Conservation (phyloP, 2,329 filamentous ascomycete species). For the Colletotrichum graminicola region DNA sequence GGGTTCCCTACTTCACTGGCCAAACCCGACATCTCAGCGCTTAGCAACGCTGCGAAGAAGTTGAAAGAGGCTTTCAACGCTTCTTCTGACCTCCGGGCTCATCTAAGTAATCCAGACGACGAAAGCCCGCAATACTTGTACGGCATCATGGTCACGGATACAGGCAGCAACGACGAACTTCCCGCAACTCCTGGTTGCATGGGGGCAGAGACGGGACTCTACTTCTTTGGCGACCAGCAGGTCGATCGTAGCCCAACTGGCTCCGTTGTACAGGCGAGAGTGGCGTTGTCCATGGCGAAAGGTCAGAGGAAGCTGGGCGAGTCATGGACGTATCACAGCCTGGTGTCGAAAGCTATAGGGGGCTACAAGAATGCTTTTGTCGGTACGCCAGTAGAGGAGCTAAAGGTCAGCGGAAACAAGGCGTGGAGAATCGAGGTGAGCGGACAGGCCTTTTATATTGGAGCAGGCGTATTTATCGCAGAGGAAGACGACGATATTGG, state of each 20-base stretch:
- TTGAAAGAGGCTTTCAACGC: constrained; percentile 47
- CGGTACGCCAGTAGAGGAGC: constrained; percentile 26
- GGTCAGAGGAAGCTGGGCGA: constrained; percentile 10
- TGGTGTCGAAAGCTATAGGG: constrained; percentile 24
- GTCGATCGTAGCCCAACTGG: constrained; percentile 49
- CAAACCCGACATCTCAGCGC: constrained; percentile 47
- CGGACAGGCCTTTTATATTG: constrained; percentile 25
- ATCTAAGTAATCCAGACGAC: constrained; percentile 46
- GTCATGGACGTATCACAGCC: constrained; percentile 29
- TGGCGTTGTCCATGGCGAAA: constrained; percentile 23
- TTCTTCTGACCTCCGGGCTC: constrained; percentile 43
- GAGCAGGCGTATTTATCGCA: constrained; percentile 26
- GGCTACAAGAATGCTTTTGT: constrained; percentile 12
- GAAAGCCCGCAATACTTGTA: constrained; percentile 54
- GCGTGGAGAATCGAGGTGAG: constrained; percentile 26
- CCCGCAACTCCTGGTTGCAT: constrained; percentile 28
- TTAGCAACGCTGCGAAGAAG: constrained; percentile 49
- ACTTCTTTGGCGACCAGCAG: constrained; percentile 59
- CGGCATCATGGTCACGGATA: constrained; percentile 52
- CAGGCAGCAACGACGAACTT: constrained; percentile 45
- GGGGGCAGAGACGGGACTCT: constrained; percentile 56
- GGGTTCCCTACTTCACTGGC: constrained; percentile 52
- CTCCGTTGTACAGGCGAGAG: constrained; percentile 29
- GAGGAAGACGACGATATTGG: constrained; percentile 26
- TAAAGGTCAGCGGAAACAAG: not conserved